Base-by-base conservation (phyloP, 768 basidiomycete genomes). In the Coprinopsis sp. region DNA sequence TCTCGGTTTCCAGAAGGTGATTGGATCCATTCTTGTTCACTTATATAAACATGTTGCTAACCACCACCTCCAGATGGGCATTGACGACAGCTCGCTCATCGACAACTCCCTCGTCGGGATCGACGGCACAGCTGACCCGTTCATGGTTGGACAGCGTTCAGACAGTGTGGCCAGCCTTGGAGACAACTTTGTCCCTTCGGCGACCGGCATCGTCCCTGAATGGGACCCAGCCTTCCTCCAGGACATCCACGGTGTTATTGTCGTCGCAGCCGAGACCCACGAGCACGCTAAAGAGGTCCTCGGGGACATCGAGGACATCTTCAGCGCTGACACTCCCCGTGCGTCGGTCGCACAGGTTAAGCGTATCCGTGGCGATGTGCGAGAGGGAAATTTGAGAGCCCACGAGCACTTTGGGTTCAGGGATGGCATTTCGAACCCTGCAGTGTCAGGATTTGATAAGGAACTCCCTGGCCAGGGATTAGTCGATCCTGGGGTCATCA, bases 341-440 rank as follows among this genome's bases (percentile, higher is more conserved):
- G 49, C 65, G 1, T 71, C 73, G 10, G 64, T 77, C 49, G 58
- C 61, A 22, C 66, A 72, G 51, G 57, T 76, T 8, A 67, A 53
- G 53, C 55, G 54, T 44, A 54, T 70, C 54, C 36, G 53, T 30
- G 69, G 76, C 46, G 66, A 71, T 39, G 73, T 71, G 11, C 64
- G 77, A 14, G 74, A 76, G 13, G 73, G 68, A 3, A 53, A 63
- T 0, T 55, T 68, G 29, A 56, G 64, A 23, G 77, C 66, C 23
- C 73, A 76, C 47, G 77, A 80, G 58, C 76, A 77, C 52, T 79
- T 79, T 46, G 77, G 78, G 2, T 79, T 67, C 57, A 51, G 69
- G 51, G 78, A 79, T 52, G 74, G 76, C 1, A 68, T 79, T 29
- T 74, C 76, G 1, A 74, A 79, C 54, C 78, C 78, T 4, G 62